Evolutionary conservation across 129 eudicot species (phyloP), one percentile per base, ranked within the genome.

Genomic region (Artemisia argyi): DNA sequence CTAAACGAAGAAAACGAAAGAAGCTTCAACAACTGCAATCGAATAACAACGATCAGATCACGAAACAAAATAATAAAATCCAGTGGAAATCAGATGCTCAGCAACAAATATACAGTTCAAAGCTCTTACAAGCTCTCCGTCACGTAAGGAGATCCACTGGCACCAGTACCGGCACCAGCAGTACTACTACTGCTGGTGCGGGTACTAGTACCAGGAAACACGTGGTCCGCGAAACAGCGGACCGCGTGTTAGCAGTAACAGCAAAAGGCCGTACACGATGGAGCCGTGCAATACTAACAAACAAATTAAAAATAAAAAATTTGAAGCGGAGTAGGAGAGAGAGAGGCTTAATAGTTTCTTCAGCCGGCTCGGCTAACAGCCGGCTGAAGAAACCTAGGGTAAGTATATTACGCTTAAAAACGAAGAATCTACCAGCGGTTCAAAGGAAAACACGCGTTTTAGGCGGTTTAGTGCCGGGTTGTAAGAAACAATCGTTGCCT

Each of bases 281-380:
- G 97, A 92, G 97, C 89, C 89, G 97, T 3, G 97, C 96, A 7
- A 89, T 92, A 6, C 79, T 92, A 39, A 88, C 84, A 1, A 89
- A 75, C 53, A 85, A 94, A 82, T 81, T 92, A 32, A 89, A 89
- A 75, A 66, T 92, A 22, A 92, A 86, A 73, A 89, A 89, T 61
- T 79, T 85, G 86, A 92, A 85, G 82, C 80, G 65, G 20, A 77
- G 66, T 47, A 71, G 76, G 56, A 80, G 86, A 47, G 83, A 81
- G 79, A 77, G 86, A 73, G 81, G 83, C 6, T 66, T 59, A 74
- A 79, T 76, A n/a, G 73, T 79, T 49, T 77, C 66, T 50, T 58
- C 80, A 35, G 81, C 77, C 17, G 77, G 83, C 46, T 39, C 46
- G 7, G 46, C 46, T 0, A 78, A 39, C 11, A 77, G 81, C 83